Evolutionary conservation across 2,329 filamentous ascomycete species (phyloP).

Genomic region (Penicillium sp.): DNA sequence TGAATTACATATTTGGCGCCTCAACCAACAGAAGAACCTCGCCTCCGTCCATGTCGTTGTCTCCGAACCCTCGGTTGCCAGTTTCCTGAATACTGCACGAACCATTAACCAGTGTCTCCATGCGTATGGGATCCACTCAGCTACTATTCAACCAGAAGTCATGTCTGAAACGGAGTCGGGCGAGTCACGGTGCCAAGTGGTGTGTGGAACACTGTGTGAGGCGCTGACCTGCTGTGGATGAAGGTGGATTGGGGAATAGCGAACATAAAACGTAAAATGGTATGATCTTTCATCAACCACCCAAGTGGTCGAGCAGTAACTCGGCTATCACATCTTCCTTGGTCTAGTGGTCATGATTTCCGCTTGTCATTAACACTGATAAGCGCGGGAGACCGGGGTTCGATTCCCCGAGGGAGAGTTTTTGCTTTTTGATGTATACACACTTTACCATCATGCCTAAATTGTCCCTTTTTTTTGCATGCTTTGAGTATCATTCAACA

Average conservation of each 20-base stretch:
- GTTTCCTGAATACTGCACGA: slow-evolving; percentile 59
- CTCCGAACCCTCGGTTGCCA: slow-evolving; percentile 51
- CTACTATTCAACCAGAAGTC: slow-evolving; percentile 65
- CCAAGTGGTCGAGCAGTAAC: slow-evolving; percentile 7
- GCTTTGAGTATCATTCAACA: too few relatives aligned
- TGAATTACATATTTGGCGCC: slow-evolving; percentile 68
- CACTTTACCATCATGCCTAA: too few relatives aligned
- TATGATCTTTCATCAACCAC: not conserved
- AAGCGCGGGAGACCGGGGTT: slow-evolving; percentile 39
- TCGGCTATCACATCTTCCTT: slow-evolving; percentile 11
- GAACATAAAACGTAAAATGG: not conserved
- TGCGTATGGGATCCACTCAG: slow-evolving; percentile 67
- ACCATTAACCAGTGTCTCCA: slow-evolving; percentile 66
- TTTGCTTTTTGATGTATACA: slow-evolving; percentile 15
- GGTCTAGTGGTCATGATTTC: slow-evolving; percentile 42
- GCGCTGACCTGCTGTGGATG: slow-evolving; percentile 51
- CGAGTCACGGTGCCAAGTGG: slow-evolving; percentile 46
- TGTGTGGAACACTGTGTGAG: slow-evolving; percentile 51
- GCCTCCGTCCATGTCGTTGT: slow-evolving; percentile 67
- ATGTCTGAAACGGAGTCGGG: slow-evolving; percentile 21
- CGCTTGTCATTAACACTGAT: slow-evolving; percentile 34
- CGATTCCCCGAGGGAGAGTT: slow-evolving; percentile 37
- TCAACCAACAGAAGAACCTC: slow-evolving; percentile 65
- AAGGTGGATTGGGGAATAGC: not conserved
- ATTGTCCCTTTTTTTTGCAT: too few relatives aligned